Percentiles rank a stretch among this genome's conserved stretches.
Conservation (phyloP, 1,284 basidiomycete species). For the Coniophora puteana region DNA sequence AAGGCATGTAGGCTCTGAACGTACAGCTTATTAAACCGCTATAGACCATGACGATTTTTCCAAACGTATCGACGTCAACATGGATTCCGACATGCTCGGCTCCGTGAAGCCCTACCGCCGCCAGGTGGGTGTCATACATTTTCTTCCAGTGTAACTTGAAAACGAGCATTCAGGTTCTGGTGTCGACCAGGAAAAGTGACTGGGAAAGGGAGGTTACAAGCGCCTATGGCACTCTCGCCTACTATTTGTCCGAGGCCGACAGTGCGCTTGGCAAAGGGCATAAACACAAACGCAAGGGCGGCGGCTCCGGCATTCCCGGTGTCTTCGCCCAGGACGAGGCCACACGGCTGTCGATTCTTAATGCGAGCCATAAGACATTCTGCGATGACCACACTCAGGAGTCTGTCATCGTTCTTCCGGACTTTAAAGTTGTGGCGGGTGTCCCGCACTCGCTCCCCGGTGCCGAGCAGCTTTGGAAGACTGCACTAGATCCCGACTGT, state of each 20-base stretch:
- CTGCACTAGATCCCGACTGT: constrained; percentile 55
- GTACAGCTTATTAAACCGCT: constrained; percentile 13
- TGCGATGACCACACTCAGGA: constrained; percentile 57
- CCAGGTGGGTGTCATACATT: constrained; percentile 65
- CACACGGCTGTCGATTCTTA: constrained; percentile 67
- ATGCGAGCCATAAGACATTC: constrained; percentile 74
- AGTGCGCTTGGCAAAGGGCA: constrained; percentile 16
- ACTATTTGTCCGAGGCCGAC: constrained; percentile 46
- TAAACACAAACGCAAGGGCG: constrained; percentile 21
- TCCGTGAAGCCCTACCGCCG: constrained; percentile 79
- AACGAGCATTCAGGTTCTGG: constrained; percentile 54
- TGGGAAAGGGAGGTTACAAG: constrained; percentile 80
- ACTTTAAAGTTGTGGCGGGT: constrained; percentile 78
- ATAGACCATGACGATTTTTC: constrained; percentile 74
- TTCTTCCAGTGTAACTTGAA: constrained; percentile 5
- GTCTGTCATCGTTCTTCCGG: constrained; percentile 84
- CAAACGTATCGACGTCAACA: constrained; percentile 69
- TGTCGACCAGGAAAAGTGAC: constrained; percentile 86
- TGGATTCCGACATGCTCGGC: constrained; percentile 76
- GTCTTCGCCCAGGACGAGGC: constrained; percentile 54
- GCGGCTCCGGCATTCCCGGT: constrained; percentile 36
- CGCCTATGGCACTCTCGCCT: constrained; percentile 63
- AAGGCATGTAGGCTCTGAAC: constrained; percentile 39
- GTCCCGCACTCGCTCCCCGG: constrained; percentile 61
- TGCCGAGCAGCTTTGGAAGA: constrained; percentile 66